A percentile compares a stretch with the other conserved stretches of the same genome.
Conservation (phyloP, 768 basidiomycete genomes). For the Exsudoporus frostii region DNA sequence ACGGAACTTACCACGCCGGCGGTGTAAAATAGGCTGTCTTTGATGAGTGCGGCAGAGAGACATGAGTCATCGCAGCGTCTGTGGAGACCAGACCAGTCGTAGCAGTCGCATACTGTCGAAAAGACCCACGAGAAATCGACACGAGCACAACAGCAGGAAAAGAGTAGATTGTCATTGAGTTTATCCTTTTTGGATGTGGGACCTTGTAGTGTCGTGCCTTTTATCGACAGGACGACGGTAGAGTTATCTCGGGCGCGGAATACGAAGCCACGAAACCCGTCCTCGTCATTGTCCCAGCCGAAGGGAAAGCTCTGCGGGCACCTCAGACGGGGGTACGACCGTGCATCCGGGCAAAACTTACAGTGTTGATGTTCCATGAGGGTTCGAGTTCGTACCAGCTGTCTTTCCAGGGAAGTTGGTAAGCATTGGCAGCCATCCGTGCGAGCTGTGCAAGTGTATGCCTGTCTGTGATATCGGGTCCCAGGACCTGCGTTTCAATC, state of each 20-base stretch:
- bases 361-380: constrained; percentile 61
- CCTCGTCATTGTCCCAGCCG: constrained; percentile 63
- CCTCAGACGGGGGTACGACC: constrained; percentile 5
- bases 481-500: constrained; percentile 63
- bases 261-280: constrained; percentile 89
- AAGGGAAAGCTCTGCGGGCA: constrained; percentile 67
- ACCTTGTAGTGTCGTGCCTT: constrained; percentile 82
- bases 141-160: constrained; percentile 92
- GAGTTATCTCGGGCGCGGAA: constrained; percentile 76
- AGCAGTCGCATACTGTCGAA: constrained; percentile 87
- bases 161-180: constrained; percentile 86
- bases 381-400: constrained; percentile 82
- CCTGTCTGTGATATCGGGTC: constrained; percentile 74
- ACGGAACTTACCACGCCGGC: constrained; percentile 67
- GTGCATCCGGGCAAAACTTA: constrained; percentile 20
- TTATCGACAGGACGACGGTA: constrained; percentile 85
- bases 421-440: constrained; percentile 87
- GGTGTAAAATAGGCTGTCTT: constrained; percentile 92
- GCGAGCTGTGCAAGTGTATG: constrained; percentile 82
- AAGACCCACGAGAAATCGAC: constrained; percentile 87
- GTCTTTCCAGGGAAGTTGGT: constrained; percentile 62
- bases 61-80: constrained; percentile 80
- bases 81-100: constrained; percentile 42
- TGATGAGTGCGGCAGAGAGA: constrained; percentile 75
- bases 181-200: constrained; percentile 90